Conservation (phyloP, 441 rosid species). For the Pelargonium myrrhifolium region DNA sequence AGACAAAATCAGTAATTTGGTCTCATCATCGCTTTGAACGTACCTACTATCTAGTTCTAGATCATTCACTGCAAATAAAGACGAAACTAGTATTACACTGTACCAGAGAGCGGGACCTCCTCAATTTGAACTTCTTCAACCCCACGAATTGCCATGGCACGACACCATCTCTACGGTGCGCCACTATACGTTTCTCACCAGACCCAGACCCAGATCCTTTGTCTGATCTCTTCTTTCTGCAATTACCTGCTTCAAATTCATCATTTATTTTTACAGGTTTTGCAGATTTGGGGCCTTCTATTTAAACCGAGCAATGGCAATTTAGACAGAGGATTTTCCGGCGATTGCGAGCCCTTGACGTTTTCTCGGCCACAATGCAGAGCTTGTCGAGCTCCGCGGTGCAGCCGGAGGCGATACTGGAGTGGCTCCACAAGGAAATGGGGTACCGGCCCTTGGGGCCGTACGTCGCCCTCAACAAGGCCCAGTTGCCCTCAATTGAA, state of each 20-base stretch:
- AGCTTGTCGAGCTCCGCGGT: constrained; percentile 40
- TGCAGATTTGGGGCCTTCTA: neutral
- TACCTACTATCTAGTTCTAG: too few relatives aligned
- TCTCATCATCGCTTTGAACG: too few relatives aligned
- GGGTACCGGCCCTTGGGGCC: constrained; percentile 75
- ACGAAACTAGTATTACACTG: too few relatives aligned
- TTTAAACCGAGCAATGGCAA: neutral
- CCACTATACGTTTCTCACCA: neutral
- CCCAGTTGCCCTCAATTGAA: constrained; percentile 60
- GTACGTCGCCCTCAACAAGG: constrained; percentile 42
- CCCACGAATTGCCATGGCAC: neutral
- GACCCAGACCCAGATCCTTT: neutral
- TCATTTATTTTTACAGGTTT: neutral
- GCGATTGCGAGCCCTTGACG: neutral
- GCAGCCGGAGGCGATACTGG: constrained; percentile 67
- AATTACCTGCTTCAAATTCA: neutral
- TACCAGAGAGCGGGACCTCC: neutral
- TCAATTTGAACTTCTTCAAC: neutral
- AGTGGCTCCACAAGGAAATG: constrained; percentile 89
- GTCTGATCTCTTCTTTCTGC: neutral
- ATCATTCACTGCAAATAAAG: too few relatives aligned
- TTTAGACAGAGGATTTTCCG: neutral
- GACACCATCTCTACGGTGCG: neutral
- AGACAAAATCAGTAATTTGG: too few relatives aligned
- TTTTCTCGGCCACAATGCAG: constrained; percentile 31